Conservation (phyloP, 345 rosid species). For the Aethionema arabicum region DNA sequence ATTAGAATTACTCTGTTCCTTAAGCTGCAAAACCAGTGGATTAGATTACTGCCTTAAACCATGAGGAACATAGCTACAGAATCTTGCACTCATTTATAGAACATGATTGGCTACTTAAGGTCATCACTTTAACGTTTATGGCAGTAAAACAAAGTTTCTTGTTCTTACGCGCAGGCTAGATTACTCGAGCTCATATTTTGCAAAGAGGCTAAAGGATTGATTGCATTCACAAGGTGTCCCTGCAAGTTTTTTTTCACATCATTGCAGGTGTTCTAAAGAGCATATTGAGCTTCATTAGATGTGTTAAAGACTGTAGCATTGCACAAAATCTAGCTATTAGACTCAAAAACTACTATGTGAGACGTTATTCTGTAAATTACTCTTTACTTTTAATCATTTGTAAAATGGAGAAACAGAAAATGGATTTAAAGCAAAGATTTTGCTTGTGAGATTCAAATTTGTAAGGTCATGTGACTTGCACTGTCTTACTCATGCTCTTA, state of each 20-base stretch:
- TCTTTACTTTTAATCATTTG: not conserved
- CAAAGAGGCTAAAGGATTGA: too few species aligned
- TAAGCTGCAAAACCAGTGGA: too few species aligned
- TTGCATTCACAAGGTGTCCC: too few species aligned
- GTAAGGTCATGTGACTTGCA: conserved; percentile 22
- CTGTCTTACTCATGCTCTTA: conserved; percentile 24
- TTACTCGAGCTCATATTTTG: too few species aligned
- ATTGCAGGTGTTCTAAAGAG: too few species aligned
- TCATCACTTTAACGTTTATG: too few species aligned
- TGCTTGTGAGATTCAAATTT: conserved; percentile 10
- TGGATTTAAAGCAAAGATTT: not conserved
- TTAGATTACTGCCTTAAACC: not conserved
- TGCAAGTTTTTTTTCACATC: too few species aligned
- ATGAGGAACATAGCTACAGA: not conserved
- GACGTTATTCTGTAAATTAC: not conserved
- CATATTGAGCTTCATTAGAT: too few species aligned
- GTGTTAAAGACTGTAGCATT: too few species aligned
- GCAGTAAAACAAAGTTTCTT: too few species aligned
- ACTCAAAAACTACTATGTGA: not conserved
- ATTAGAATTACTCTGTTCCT: not conserved
- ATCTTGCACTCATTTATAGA: not conserved
- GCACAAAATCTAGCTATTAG: not conserved
- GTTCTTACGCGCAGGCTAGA: too few species aligned
- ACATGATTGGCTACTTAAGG: too few species aligned
- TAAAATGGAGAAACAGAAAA: not conserved